A percentile compares a stretch with the other conserved stretches of the same genome.
Evolutionary conservation across 2,329 filamentous ascomycete genomes (phyloP).

Genomic region (Aspergillus chevalieri): DNA sequence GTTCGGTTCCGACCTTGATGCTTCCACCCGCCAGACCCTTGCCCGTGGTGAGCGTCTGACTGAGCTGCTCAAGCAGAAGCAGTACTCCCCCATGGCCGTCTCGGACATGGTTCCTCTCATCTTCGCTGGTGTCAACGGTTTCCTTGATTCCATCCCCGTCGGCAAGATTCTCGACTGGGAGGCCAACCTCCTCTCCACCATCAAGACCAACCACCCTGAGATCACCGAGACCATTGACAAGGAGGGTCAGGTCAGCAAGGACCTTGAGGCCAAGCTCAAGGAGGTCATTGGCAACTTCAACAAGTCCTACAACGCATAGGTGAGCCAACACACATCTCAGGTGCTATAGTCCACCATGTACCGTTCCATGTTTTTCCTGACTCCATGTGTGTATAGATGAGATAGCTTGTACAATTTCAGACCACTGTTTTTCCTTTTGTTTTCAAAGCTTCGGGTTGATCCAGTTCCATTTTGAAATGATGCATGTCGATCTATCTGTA

Average conservation of each 20-base stretch:
- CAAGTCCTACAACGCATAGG: conserved; percentile 70
- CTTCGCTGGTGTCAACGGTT: conserved; percentile 98
- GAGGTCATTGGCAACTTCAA: conserved; percentile 74
- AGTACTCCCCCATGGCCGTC: conserved; percentile 97
- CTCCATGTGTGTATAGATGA: conserved; percentile 39
- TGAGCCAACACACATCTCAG: conserved; percentile 29
- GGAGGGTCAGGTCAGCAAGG: conserved; percentile 95
- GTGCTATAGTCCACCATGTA: conserved; percentile 28
- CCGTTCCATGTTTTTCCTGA: conserved; percentile 28
- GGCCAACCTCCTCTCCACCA: conserved; percentile 84
- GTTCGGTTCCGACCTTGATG: conserved; percentile 99
- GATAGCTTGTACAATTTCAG: conserved; percentile 43
- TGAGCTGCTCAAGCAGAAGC: conserved; percentile 99
- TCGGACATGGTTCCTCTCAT: conserved; percentile 99
- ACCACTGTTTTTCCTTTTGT: conserved; percentile 33
- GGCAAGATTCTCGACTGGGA: conserved; percentile 90
- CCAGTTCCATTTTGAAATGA: conserved; percentile 10
- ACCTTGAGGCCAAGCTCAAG: conserved; percentile 60
- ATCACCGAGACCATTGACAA: conserved; percentile 83
- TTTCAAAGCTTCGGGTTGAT: conserved; percentile 14
- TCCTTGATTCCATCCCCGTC: conserved; percentile 83
- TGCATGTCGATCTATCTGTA: conserved; percentile 19
- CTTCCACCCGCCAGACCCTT: conserved; percentile 97
- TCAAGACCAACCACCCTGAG: conserved; percentile 84
- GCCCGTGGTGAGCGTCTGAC: conserved; percentile 97